phyloP scores from a whole-genome alignment of 208 protist genomes.

The Wallacemonas sp. region DNA sequence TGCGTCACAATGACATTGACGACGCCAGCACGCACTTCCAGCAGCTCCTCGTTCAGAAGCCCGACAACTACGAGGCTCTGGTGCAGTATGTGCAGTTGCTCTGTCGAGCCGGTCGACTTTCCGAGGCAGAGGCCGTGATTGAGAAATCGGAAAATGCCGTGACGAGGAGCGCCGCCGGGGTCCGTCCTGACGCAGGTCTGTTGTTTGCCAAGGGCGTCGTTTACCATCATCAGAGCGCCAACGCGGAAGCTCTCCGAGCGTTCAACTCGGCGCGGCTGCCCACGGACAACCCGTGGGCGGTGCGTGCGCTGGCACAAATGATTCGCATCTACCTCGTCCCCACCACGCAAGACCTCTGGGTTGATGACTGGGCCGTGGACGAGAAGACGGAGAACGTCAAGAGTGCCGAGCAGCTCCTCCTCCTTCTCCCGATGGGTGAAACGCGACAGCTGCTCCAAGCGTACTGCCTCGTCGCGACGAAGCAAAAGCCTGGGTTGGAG shows the following conservation, averaged over 20 bases:
- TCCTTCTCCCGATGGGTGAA: slow-evolving; percentile 67
- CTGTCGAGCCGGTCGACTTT: slow-evolving; percentile 74
- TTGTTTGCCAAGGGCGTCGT: slow-evolving; percentile 89
- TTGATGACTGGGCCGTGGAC: slow-evolving; percentile 36
- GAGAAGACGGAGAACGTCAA: slow-evolving; percentile 75
- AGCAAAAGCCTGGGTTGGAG: slow-evolving; percentile 56
- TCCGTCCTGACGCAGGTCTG: slow-evolving; percentile 68
- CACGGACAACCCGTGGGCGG: slow-evolving; percentile 80
- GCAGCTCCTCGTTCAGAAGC: slow-evolving; percentile 81
- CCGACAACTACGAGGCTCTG: slow-evolving; percentile 90
- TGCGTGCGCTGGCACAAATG: slow-evolving; percentile 86
- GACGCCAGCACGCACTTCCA: slow-evolving; percentile 87
- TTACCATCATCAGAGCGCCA: slow-evolving; percentile 67
- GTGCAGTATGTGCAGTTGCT: slow-evolving; percentile 87
- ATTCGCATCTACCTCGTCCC: slow-evolving; percentile 94
- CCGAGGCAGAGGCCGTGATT: slow-evolving; percentile 54
- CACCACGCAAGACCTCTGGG: slow-evolving; percentile 78
- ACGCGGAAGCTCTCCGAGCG: slow-evolving; percentile 81
- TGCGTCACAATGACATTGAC: slow-evolving; percentile 58
- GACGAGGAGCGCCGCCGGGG: slow-evolving; percentile 41
- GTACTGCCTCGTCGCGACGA: slow-evolving; percentile 74
- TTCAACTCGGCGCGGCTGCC: slow-evolving; percentile 90
- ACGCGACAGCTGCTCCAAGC: slow-evolving; percentile 72
- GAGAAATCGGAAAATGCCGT: slow-evolving; percentile 33
- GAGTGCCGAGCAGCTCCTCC: slow-evolving; percentile 81